A percentile compares a stretch with the other conserved stretches of the same genome.
These are phyloP conservation scores for Ceratocystiopsis sp. DNA, from an alignment of 2,329 filamentous ascomycete species.

Conservation along the genomic window DNA sequence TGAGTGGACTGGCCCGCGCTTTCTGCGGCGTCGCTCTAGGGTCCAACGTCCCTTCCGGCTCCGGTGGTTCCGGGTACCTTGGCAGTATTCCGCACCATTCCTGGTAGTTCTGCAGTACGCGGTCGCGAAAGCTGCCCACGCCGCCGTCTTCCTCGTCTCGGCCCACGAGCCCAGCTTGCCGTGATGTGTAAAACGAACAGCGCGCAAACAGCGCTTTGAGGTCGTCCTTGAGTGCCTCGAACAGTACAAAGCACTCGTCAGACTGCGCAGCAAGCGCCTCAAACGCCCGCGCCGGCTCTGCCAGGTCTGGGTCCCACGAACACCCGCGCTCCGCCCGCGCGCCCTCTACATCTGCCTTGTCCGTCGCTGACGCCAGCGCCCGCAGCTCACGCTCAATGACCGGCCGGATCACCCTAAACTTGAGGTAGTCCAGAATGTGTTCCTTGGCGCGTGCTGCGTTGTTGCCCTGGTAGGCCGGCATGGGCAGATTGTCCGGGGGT, in stretches of 20 bases:
- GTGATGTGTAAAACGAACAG: not conserved
- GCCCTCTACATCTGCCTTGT: slow-evolving; percentile 1
- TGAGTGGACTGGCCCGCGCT: not conserved
- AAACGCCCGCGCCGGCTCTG: slow-evolving; percentile 17
- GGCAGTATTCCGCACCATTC: slow-evolving; percentile 23
- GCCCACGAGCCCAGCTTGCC: no score
- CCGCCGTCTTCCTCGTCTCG: slow-evolving; percentile 5
- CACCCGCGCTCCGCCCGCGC: not conserved
- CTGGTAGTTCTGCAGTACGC: slow-evolving; percentile 20
- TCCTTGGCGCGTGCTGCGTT: slow-evolving; percentile 5
- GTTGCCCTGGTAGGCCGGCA: slow-evolving; percentile 28
- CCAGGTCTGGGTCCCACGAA: slow-evolving; percentile 22
- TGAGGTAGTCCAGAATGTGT: slow-evolving; percentile 48
- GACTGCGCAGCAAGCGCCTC: slow-evolving; percentile 15
- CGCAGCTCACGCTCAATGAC: slow-evolving; percentile 21
- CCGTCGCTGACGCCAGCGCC: slow-evolving; percentile 12
- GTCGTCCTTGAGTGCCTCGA: slow-evolving; percentile 18
- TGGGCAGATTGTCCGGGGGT: slow-evolving; percentile 12
- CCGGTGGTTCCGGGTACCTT: slow-evolving; percentile 13
- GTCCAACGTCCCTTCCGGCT: not conserved
- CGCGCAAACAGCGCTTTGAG: slow-evolving; percentile 13
- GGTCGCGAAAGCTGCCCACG: slow-evolving; percentile 9
- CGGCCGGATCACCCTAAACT: slow-evolving; percentile 32
- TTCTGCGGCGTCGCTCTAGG: no score
- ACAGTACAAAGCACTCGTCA: slow-evolving; percentile 15